Evolutionary conservation across 768 basidiomycete species (phyloP).

Genomic region (Mrakia blollopis): DNA sequence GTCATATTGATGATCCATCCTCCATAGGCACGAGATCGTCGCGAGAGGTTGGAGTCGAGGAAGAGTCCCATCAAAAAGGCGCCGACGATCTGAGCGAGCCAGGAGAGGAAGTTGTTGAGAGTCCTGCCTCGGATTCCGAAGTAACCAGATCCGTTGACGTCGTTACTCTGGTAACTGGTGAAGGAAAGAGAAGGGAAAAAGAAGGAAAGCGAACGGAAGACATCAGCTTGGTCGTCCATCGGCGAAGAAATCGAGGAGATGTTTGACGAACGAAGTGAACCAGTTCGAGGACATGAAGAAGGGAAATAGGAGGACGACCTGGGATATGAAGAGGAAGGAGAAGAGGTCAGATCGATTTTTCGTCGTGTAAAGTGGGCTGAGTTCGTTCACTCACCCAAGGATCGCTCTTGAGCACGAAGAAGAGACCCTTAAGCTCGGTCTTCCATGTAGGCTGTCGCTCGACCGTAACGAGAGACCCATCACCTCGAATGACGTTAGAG

Average conservation of each 20-base stretch:
- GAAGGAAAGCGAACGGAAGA: not conserved
- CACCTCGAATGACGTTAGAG: constrained; percentile 18
- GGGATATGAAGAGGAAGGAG: too few species aligned
- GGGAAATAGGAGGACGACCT: constrained; percentile 32
- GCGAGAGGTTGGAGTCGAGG: constrained; percentile 7
- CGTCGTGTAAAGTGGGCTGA: too few species aligned
- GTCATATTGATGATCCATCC: not conserved
- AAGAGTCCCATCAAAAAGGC: not conserved
- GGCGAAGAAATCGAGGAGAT: not conserved
- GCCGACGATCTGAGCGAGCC: constrained; percentile 12
- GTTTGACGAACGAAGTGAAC: constrained; percentile 1
- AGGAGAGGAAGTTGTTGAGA: constrained; percentile 18
- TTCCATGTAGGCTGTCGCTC: constrained; percentile 30
- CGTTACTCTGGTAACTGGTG: constrained; percentile 3
- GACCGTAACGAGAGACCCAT: constrained; percentile 22
- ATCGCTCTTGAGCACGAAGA: constrained; percentile 27
- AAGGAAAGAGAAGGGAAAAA: not conserved
- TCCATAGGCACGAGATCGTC: not conserved
- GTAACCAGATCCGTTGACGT: constrained; percentile 4
- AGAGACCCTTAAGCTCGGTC: constrained; percentile 32
- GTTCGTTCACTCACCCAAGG: not conserved
- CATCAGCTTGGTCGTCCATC: not conserved
- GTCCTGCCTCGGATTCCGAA: constrained; percentile 13
- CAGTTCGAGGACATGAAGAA: constrained; percentile 33
- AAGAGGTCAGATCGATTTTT: too few species aligned